Evolutionary conservation across 345 rosid species (phyloP), one percentile per base, ranked within the genome.

Genomic region (Arabis alpina): DNA sequence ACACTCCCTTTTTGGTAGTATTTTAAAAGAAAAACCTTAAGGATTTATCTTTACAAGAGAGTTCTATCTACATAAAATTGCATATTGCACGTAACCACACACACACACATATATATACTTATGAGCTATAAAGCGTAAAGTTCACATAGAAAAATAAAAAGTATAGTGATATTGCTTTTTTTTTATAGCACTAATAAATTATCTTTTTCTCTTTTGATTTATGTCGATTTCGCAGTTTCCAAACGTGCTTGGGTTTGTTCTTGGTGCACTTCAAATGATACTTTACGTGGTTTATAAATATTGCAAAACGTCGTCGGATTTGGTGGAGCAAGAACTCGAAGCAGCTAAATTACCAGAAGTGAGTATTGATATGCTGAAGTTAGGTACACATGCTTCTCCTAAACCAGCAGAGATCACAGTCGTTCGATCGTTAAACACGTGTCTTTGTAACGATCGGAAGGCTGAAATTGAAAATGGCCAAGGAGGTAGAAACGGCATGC

Each of bases 251-350:
- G 90, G 90, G 3, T 70, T 83, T 37, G 13, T 8, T 8, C 83
- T 86, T 5, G 90, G 90, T 28, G 40, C 83, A 39, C 75, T 79
- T 40, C 90, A 86, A 70, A 86, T 86, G 90, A 54, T 79, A 16
- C 61, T 86, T 6, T 86, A 86, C 60, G 66, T 76, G 49, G 64
- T 83, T 13, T 86, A 69, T 47, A 83, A 70, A 75, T 80, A 79
- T 36, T 66, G 72, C 64, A 79, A 79, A 66, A 62, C 76, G 57
- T 54, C 79, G 48, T 47, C 69, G 65, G 69, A 77, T 59, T 66
- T 77, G 70, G 44, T 73, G 10, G 73, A 77, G 48, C 41, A 49
- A 61, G 76, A 77, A 66, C 40, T 61, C 3, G 80, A 54, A 59
- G 79, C 84, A 1, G 66, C 62, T 12, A 76, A 76, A 28, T 28